Percentiles rank a stretch among this genome's conserved stretches.
Conservation (phyloP, 148 eudicot species). For the Cornus suecica region DNA sequence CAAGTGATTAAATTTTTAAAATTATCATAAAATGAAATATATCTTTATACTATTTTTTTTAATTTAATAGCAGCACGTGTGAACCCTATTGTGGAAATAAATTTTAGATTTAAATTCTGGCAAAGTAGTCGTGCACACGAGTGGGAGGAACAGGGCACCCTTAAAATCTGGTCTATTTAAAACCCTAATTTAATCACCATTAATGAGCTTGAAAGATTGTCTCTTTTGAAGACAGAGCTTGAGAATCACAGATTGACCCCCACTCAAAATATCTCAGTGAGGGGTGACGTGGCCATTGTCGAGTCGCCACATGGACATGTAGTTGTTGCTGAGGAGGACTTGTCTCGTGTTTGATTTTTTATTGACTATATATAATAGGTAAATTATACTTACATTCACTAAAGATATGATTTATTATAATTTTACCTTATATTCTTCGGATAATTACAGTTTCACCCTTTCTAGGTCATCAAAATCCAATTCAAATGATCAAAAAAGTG, state of each 20-base stretch:
- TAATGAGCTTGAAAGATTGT: slow-evolving; percentile 1
- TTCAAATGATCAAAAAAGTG: too few relatives aligned
- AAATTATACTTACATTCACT: too few relatives aligned
- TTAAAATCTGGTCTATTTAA: slow-evolving; percentile 3
- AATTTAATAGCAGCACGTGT: slow-evolving; percentile 17
- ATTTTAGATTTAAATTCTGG: slow-evolving; percentile 4
- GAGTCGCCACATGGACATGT: slow-evolving; percentile 17
- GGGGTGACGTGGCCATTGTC: slow-evolving; percentile 16
- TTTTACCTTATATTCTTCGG: too few relatives aligned
- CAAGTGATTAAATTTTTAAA: background rate
- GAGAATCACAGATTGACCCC: slow-evolving; percentile 9
- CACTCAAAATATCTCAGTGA: slow-evolving; percentile 19
- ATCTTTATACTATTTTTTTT: background rate
- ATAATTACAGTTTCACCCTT: too few relatives aligned
- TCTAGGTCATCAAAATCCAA: too few relatives aligned
- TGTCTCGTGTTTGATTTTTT: background rate
- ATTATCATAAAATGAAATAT: background rate
- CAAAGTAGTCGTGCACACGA: slow-evolving; percentile 45
- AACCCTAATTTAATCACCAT: slow-evolving; percentile 10
- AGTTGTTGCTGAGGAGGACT: slow-evolving; percentile 3
- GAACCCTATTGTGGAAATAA: background rate
- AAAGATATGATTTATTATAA: too few relatives aligned
- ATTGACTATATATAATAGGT: too few relatives aligned
- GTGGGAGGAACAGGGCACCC: slow-evolving; percentile 21
- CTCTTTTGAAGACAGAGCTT: slow-evolving; percentile 12